Percentiles rank a stretch among this genome's conserved stretches.
Evolutionary conservation across 1,139 yeast genomes (phyloP).

Genomic region (Sporopachydermia cereana): DNA sequence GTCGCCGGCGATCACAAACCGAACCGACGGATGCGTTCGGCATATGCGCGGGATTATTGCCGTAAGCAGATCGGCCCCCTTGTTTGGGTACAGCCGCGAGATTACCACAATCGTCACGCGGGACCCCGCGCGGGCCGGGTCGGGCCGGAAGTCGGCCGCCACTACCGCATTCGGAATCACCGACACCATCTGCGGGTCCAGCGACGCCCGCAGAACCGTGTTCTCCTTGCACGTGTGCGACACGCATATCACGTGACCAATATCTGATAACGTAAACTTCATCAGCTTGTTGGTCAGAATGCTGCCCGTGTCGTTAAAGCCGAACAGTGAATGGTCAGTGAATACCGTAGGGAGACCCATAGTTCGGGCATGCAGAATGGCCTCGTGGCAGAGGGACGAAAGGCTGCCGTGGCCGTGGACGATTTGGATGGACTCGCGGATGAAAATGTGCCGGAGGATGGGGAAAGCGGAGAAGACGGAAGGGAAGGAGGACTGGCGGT

Average conservation of each 20-base stretch:
- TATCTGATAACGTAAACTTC: conserved; percentile 74
- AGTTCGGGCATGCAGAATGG: conserved; percentile 78
- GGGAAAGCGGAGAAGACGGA: conserved; percentile 86
- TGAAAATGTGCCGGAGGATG: conserved; percentile 66
- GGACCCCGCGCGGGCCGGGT: conserved; percentile 21
- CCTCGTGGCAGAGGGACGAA: conserved; percentile 80
- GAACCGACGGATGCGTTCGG: conserved; percentile 45
- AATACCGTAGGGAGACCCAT: conserved; percentile 89
- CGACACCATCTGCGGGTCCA: conserved; percentile 67
- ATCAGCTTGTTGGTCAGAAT: conserved; percentile 79
- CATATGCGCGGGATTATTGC: conserved; percentile 85
- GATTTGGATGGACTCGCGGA: conserved; percentile 76
- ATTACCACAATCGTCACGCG: conserved; percentile 78
- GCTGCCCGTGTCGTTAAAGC: conserved; percentile 78
- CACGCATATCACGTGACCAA: conserved; percentile 90
- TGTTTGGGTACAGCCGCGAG: conserved; percentile 86
- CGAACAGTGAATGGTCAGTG: conserved; percentile 93
- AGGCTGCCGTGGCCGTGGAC: conserved; percentile 95
- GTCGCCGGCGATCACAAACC: conserved; percentile 86
- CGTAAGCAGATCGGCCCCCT: conserved; percentile 83
- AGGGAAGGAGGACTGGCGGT: conserved; percentile 79
- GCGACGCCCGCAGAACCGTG: conserved; percentile 75
- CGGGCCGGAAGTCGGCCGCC: conserved; percentile 68
- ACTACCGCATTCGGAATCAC: conserved; percentile 97
- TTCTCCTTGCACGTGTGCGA: conserved; percentile 96